A percentile compares a stretch with the other conserved stretches of the same genome.
Conservation (phyloP, 106 monocot species). For the Apostasia shenzhenica region DNA sequence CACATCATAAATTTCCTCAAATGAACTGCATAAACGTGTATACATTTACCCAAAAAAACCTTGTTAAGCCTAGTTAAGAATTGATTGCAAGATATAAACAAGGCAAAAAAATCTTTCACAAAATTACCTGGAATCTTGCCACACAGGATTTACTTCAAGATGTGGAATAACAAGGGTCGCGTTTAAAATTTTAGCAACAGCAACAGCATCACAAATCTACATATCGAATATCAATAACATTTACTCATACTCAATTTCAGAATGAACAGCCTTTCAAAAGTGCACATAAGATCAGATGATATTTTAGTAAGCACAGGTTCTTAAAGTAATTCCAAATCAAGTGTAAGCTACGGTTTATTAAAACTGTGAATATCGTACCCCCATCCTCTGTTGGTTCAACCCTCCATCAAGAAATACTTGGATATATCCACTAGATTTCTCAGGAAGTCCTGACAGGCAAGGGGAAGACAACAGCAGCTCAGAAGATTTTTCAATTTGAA, state of each 20-base stretch:
- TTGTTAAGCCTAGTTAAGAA: background rate
- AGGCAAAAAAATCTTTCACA: background rate
- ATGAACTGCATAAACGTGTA: conserved; percentile 50
- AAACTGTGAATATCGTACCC: conserved; percentile 35
- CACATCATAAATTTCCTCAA: conserved; percentile 82
- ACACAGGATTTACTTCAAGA: conserved; percentile 92
- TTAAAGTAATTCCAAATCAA: background rate
- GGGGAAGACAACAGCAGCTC: background rate
- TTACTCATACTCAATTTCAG: background rate
- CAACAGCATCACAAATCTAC: conserved; percentile 97
- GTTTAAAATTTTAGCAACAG: conserved; percentile 88
- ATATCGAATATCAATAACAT: conserved; percentile 5
- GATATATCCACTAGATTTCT: conserved; percentile 54
- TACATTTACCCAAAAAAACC: background rate
- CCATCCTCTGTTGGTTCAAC: conserved; percentile 96
- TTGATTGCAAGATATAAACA: conserved; percentile 1
- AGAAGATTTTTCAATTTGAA: background rate
- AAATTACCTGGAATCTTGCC: conserved; percentile 87
- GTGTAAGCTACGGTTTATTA: background rate
- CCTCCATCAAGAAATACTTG: conserved; percentile 98
- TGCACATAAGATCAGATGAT: background rate
- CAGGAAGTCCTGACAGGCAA: conserved; percentile 31
- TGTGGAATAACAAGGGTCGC: conserved; percentile 87
- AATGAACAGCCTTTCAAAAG: background rate
- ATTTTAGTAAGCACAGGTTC: background rate